phyloP scores from a whole-genome alignment of 2,329 filamentous ascomycete genomes.

The Trichothecium roseum region DNA sequence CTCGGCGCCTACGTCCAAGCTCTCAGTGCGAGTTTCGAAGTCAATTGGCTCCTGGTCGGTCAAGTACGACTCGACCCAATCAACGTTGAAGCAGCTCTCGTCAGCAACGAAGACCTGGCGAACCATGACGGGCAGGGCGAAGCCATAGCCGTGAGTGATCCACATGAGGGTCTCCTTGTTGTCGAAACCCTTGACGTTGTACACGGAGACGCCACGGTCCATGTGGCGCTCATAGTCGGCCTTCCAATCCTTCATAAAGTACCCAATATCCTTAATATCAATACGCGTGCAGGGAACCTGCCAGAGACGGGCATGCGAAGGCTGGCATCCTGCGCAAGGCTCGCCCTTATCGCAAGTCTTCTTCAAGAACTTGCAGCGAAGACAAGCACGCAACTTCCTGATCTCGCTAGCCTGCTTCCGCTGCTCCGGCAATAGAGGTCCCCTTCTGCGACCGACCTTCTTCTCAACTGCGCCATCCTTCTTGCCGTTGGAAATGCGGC shows the following conservation, averaged over 20 bases:
- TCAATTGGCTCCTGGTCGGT: constrained; percentile 59
- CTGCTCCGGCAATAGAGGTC: constrained; percentile 85
- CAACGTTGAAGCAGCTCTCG: constrained; percentile 83
- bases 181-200: constrained; percentile 82
- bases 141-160: constrained; percentile 94
- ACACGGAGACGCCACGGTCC: constrained; percentile 76
- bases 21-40: constrained; percentile 81
- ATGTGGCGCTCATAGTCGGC: constrained; percentile 91
- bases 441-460: constrained; percentile 82
- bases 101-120: constrained; percentile 89
- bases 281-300: constrained; percentile 96
- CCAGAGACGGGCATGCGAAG: constrained; percentile 90
- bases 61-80: constrained; percentile 80
- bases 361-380: constrained; percentile 97
- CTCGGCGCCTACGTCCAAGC: constrained; percentile 79
- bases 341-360: constrained; percentile 98
- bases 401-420: constrained; percentile 96
- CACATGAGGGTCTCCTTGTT: constrained; percentile 64
- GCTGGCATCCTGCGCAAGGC: constrained; percentile 89
- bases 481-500: constrained; percentile 67
- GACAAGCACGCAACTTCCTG: constrained; percentile 82
- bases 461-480: constrained; percentile 75
- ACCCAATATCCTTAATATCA: constrained; percentile 96
- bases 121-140: constrained; percentile 84
- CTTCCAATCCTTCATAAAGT: constrained; percentile 99